These are phyloP conservation scores for Cercospora sp. DNA, from an alignment of 2,329 filamentous ascomycete genomes.

Conservation along the genomic window DNA sequence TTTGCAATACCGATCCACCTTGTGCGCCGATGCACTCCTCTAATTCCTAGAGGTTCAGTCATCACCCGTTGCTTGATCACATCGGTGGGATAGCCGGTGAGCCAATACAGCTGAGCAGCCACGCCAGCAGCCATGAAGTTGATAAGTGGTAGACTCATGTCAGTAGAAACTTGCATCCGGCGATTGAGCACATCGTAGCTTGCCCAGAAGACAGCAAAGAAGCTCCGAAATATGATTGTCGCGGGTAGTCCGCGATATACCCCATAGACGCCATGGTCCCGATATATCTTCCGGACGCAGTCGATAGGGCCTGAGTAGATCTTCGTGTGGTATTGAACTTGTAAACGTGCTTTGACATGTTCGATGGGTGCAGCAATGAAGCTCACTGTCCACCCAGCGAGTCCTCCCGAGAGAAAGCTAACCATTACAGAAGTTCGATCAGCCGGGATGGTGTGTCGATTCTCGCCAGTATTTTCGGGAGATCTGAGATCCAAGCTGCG, in stretches of 20 bases:
- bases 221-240: background rate
- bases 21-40: background rate
- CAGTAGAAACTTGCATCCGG: background rate
- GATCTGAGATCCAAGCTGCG: background rate
- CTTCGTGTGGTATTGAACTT: slow-evolving; percentile 54
- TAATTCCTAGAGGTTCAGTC: background rate
- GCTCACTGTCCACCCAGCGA: slow-evolving; percentile 85
- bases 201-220: background rate
- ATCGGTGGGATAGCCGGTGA: background rate
- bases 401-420: slow-evolving; percentile 68
- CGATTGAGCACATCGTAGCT: background rate
- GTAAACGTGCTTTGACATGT: slow-evolving; percentile 88
- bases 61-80: background rate
- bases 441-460: background rate
- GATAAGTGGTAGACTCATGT: background rate
- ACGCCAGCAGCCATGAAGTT: background rate
- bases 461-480: background rate
- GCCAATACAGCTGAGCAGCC: background rate
- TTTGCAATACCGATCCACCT: background rate
- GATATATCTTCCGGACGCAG: background rate
- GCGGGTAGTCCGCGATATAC: background rate
- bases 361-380: slow-evolving; percentile 93
- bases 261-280: background rate
- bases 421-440: background rate
- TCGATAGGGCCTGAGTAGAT: background rate